phyloP scores from a whole-genome alignment of 2,329 filamentous ascomycete genomes.

The Blumeriella jaapii region DNA sequence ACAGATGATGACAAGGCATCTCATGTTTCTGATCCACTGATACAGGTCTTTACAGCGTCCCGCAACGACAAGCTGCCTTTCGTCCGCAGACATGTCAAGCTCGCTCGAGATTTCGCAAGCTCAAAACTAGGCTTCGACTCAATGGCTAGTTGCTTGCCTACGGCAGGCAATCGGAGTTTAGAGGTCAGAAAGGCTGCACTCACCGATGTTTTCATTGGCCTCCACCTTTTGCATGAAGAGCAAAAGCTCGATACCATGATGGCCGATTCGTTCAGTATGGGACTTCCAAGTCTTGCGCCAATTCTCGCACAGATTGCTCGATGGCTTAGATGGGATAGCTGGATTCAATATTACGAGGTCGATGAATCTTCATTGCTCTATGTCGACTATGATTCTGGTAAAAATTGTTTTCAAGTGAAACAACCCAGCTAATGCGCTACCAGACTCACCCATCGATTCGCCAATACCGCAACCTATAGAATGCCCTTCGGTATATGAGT shows the following conservation, averaged over 20 bases:
- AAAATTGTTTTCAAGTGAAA: conserved; percentile 10
- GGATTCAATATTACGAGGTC: conserved; percentile 49
- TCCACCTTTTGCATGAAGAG: conserved; percentile 86
- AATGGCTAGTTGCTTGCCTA: conserved; percentile 54
- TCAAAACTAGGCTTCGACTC: conserved; percentile 46
- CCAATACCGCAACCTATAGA: conserved; percentile 36
- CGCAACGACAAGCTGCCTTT: conserved; percentile 42
- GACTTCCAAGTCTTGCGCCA: conserved; percentile 48
- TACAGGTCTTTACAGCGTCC: conserved; percentile 10
- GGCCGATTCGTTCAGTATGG: conserved; percentile 34
- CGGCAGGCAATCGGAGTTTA: conserved; percentile 38
- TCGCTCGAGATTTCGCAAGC: conserved; percentile 54
- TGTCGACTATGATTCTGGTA: conserved; percentile 44
- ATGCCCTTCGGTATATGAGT: conserved; percentile 48
- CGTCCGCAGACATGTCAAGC: conserved; percentile 39
- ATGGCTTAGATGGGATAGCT: conserved; percentile 68
- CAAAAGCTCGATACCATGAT: conserved; percentile 62
- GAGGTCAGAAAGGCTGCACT: conserved; percentile 49
- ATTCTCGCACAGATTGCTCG: conserved; percentile 68
- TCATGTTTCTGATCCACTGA: conserved; percentile 16
- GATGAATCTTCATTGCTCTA: conserved; percentile 42
- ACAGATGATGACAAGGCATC: conserved; percentile 37
- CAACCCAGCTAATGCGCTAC: not conserved
- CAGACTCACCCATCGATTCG: conserved; percentile 13
- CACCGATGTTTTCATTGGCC: conserved; percentile 56